Conservation (phyloP, 164 flowering plant species). For the Malania oleifera region DNA sequence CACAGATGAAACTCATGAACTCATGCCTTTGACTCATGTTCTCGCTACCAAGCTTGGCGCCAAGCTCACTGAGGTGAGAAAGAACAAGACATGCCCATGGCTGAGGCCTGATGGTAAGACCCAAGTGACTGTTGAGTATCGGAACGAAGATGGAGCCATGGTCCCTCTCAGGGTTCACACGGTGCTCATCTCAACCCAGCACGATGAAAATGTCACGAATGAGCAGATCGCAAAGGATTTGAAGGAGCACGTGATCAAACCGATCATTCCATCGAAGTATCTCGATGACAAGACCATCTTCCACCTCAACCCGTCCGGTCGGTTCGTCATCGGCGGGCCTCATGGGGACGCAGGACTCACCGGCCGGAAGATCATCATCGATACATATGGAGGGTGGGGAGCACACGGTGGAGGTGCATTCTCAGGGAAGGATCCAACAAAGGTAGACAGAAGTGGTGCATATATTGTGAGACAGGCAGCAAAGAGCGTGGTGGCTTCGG, state of each 20-base stretch:
- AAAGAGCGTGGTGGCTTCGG: slow-evolving; percentile 62
- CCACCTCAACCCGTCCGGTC: slow-evolving; percentile 71
- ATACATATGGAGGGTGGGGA: slow-evolving; percentile 66
- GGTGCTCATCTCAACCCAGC: slow-evolving; percentile 71
- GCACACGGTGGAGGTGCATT: slow-evolving; percentile 75
- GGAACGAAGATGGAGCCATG: slow-evolving; percentile 61
- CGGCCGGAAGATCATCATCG: slow-evolving; percentile 64
- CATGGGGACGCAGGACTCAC: slow-evolving; percentile 77
- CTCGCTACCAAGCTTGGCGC: slow-evolving; percentile 60
- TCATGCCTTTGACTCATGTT: slow-evolving; percentile 66
- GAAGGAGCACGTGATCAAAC: slow-evolving; percentile 62
- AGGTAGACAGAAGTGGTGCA: slow-evolving; percentile 76
- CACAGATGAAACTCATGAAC: slow-evolving; percentile 55
- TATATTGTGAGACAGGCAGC: slow-evolving; percentile 71
- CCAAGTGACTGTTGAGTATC: slow-evolving; percentile 67
- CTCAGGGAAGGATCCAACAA: slow-evolving; percentile 65
- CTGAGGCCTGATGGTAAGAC: slow-evolving; percentile 75
- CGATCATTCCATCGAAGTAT: slow-evolving; percentile 50
- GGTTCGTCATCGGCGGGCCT: slow-evolving; percentile 70
- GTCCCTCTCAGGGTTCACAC: slow-evolving; percentile 65
- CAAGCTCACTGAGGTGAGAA: slow-evolving; percentile 62
- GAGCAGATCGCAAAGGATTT: slow-evolving; percentile 54
- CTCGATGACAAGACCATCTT: slow-evolving; percentile 69
- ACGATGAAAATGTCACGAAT: slow-evolving; percentile 66
- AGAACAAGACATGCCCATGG: slow-evolving; percentile 65